A percentile compares a stretch with the other conserved stretches of the same genome.
phyloP scores from a whole-genome alignment of 2,329 filamentous ascomycete genomes.

The Beauveria caledonica region DNA sequence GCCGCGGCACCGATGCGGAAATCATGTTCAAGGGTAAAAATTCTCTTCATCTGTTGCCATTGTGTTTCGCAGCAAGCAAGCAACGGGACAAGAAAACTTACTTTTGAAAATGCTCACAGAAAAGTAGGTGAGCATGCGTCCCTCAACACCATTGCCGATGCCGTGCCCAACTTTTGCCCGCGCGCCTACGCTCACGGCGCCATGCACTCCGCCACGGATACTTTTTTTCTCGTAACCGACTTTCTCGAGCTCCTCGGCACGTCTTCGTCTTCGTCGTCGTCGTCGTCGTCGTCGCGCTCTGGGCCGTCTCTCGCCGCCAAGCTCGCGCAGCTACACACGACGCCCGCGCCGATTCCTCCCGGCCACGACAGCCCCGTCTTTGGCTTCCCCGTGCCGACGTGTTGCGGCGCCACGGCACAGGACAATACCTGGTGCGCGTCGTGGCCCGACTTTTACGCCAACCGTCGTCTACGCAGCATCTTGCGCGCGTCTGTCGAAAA shows the following conservation, averaged over 20 bases:
- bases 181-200: constrained; percentile 64
- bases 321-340: constrained; percentile 70
- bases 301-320: constrained; percentile 61
- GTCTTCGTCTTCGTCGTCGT: constrained; percentile 27
- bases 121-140: constrained; percentile 67
- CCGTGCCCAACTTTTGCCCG: constrained; percentile 69
- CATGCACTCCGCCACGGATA: constrained; percentile 35
- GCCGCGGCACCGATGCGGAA: constrained; percentile 48
- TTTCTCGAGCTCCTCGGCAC: constrained; percentile 59
- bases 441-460: constrained; percentile 82
- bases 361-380: constrained; percentile 57
- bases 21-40: constrained; percentile 59
- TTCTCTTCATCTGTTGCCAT: background rate
- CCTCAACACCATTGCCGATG: constrained; percentile 68
- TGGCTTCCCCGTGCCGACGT: constrained; percentile 78
- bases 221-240: constrained; percentile 61
- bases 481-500: constrained; percentile 45
- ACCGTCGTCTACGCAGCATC: constrained; percentile 64
- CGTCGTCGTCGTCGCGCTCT: constrained; percentile 32
- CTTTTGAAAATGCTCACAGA: constrained; percentile 33
- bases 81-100: constrained; percentile 17
- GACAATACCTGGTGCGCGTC: constrained; percentile 63
- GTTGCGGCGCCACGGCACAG: constrained; percentile 78
- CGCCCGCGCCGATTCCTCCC: constrained; percentile 57
- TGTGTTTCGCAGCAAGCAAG: too few relatives aligned